Evolutionary conservation across 2,329 filamentous ascomycete species (phyloP), one percentile per base, ranked within the genome.

Genomic region (Aschersonia sp.): DNA sequence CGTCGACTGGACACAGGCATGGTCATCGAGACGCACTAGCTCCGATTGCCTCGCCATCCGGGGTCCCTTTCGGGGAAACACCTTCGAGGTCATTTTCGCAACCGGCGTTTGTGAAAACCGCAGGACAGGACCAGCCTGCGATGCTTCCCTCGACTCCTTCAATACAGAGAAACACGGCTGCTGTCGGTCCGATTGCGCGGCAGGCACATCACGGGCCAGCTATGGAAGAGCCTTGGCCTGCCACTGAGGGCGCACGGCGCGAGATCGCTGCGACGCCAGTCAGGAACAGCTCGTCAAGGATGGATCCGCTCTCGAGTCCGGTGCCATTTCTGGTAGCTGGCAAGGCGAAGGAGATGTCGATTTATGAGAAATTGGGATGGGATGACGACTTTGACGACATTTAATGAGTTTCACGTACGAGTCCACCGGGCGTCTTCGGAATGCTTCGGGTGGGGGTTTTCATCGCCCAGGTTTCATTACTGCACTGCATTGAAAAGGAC

Each of bases 331-430:
- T 51, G 32, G 49, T 50, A 46, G 45, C 49, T 32, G 29, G 6
- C 9, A 48, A 51, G 50, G 53, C 53, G 45, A 63, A 57, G 50
- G 58, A 59, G 35, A 51, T 62, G 51, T 73, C 71, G 9, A 72
- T 79, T 46, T 80, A 74, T 53, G 66, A 75, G 54, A 64, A 63
- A 52, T 58, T 79, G 41, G 76, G 76, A 43, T 80, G 76, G 76
- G 73, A 78, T 55, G 69, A 77, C 50, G 73, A 78, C 51, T 63
- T 69, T 57, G 71, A 77, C 57, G 66, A 69, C 58, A 58, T 67
- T 59, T 63, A 50, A 65, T 61, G 61, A 65, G 7, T 22, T 22
- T 22, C 22, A 22, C 22, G 22, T 3, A 22, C 22, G 22, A 2
- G 22, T 22, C 22, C 22, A 48, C 49, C 42, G 54, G 53, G 45